Percentiles rank a stretch among this genome's conserved stretches.
Conservation (phyloP, 192 early-diverging fungal species). For the Coemansia sp. region DNA sequence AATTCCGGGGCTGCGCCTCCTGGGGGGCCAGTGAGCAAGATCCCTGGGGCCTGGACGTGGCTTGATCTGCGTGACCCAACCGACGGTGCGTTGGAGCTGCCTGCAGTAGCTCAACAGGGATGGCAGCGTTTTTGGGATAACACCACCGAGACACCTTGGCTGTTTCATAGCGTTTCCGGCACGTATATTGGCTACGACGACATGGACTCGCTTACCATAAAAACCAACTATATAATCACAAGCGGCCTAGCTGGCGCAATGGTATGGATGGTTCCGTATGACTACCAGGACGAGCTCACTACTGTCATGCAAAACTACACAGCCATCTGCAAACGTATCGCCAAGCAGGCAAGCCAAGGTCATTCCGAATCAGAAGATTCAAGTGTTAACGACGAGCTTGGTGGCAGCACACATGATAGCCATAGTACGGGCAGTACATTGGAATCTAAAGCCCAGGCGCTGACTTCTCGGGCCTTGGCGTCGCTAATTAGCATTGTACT, state of each 20-base stretch:
- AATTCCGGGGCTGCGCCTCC: conserved; percentile 38
- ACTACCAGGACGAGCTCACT: conserved; percentile 60
- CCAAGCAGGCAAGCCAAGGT: conserved; percentile 9
- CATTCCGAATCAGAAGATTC: neutral
- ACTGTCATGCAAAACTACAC: conserved; percentile 43
- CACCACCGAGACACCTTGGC: conserved; percentile 69
- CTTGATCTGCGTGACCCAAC: conserved; percentile 39
- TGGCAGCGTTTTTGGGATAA: conserved; percentile 71
- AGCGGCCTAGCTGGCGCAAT: conserved; percentile 65
- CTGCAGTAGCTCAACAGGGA: conserved; percentile 29
- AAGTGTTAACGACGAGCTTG: neutral
- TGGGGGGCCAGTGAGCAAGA: conserved; percentile 44
- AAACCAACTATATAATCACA: conserved; percentile 57
- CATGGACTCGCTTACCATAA: conserved; percentile 60
- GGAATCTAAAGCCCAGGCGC: neutral
- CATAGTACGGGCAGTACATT: neutral
- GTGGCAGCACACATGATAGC: neutral
- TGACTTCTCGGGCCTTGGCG: neutral
- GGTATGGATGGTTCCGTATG: conserved; percentile 73
- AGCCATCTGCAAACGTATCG: conserved; percentile 24
- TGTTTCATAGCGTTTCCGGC: conserved; percentile 62
- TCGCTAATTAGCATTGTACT: neutral
- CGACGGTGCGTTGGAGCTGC: conserved; percentile 32
- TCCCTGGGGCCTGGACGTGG: conserved; percentile 54
- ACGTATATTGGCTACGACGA: conserved; percentile 77